Evolutionary conservation across 2,329 filamentous ascomycete genomes (phyloP).

Genomic region (Trichoderma asperellum): DNA sequence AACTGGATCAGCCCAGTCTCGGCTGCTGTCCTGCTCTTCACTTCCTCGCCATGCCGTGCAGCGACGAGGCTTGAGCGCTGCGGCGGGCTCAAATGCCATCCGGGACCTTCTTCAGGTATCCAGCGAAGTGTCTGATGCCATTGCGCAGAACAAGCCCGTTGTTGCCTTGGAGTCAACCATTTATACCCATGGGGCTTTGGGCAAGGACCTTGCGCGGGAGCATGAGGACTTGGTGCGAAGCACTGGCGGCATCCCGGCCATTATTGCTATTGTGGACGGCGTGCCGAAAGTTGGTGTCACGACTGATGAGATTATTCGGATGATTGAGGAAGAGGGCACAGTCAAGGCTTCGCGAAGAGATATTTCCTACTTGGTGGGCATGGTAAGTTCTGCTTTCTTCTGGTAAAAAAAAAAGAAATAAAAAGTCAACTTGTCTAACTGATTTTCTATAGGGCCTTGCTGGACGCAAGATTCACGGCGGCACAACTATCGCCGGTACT

Average conservation of each 20-base stretch:
- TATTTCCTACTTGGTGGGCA: slow-evolving; percentile 77
- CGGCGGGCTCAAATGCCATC: slow-evolving; percentile 36
- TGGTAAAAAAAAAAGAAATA: background rate
- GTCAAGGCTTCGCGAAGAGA: slow-evolving; percentile 88
- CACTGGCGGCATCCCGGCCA: slow-evolving; percentile 84
- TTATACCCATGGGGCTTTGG: slow-evolving; percentile 90
- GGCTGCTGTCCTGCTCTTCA: slow-evolving; percentile 1
- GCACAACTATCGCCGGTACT: slow-evolving; percentile 91
- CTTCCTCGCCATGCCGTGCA: slow-evolving; percentile 3
- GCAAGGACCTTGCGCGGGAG: slow-evolving; percentile 72
- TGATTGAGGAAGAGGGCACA: slow-evolving; percentile 70
- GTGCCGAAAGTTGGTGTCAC: slow-evolving; percentile 78
- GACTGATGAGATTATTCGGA: slow-evolving; percentile 70
- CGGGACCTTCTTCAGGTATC: slow-evolving; percentile 67
- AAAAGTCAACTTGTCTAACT: background rate
- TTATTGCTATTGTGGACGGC: slow-evolving; percentile 85
- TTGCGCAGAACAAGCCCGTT: slow-evolving; percentile 75
- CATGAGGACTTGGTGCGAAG: slow-evolving; percentile 81
- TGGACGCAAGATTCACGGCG: slow-evolving; percentile 75
- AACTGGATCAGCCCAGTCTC: background rate
- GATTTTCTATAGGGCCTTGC: slow-evolving; percentile 57
- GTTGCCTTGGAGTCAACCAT: slow-evolving; percentile 96
- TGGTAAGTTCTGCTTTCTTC: slow-evolving; percentile 57
- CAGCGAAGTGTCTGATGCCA: slow-evolving; percentile 79
- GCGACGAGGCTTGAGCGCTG: slow-evolving; percentile 18